Percentiles rank a stretch among this genome's conserved stretches.
These are phyloP conservation scores for Nakazawaea siamensis DNA, from an alignment of 805 yeast genomes.

Conservation along the genomic window DNA sequence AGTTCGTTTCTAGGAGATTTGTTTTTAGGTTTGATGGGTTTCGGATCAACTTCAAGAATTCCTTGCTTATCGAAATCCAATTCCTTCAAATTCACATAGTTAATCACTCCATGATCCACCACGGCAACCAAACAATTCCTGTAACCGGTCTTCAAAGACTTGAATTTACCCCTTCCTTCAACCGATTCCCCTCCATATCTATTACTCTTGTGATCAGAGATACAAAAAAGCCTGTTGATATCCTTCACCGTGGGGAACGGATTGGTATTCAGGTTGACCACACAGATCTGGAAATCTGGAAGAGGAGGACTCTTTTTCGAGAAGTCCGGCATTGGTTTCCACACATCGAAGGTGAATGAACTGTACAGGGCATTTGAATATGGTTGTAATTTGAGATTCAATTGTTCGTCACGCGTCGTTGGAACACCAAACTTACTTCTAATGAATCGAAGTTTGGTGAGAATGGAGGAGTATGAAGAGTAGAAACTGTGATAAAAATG, in stretches of 20 bases:
- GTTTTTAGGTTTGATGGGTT: background rate
- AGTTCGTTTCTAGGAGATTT: background rate
- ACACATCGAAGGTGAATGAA: conserved; percentile 51
- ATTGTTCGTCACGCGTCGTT: background rate
- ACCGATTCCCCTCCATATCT: background rate
- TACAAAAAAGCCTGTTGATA: conserved; percentile 27
- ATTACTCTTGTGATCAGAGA: conserved; percentile 14
- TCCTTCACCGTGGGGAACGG: conserved; percentile 40
- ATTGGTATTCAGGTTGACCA: conserved; percentile 37
- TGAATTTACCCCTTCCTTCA: conserved; percentile 20
- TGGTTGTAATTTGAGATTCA: too few species aligned
- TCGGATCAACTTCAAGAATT: conserved; percentile 13
- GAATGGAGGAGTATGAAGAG: conserved; percentile 4
- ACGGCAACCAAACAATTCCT: conserved; percentile 55
- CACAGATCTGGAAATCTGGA: conserved; percentile 71
- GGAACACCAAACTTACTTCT: background rate
- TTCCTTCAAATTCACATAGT: conserved; percentile 47
- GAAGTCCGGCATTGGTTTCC: conserved; percentile 76
- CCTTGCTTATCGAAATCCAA: conserved; percentile 33
- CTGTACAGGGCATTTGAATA: background rate
- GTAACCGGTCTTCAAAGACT: conserved; percentile 43
- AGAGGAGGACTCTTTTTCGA: conserved; percentile 59
- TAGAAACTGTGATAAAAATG: conserved; percentile 7
- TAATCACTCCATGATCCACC: conserved; percentile 68
- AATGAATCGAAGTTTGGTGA: conserved; percentile 3